Percentiles rank a stretch among this genome's conserved stretches.
phyloP scores from a whole-genome alignment of 306 rosid species.

The Malus domestica region DNA sequence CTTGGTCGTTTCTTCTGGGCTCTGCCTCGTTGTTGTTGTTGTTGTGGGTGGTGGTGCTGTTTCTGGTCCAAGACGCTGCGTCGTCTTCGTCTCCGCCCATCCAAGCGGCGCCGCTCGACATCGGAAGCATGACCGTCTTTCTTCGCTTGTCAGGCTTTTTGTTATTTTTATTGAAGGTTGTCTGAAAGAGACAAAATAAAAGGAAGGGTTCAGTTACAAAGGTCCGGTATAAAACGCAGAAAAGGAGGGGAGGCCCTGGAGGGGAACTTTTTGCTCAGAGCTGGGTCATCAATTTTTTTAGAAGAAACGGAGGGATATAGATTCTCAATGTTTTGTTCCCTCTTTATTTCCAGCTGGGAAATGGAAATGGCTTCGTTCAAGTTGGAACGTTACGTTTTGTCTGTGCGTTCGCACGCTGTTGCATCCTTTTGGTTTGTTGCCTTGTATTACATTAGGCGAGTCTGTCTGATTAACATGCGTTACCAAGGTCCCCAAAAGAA shows the following conservation, averaged over 20 bases:
- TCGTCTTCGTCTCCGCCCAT: constrained; percentile 37
- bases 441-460: too few relatives aligned
- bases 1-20: constrained; percentile 22
- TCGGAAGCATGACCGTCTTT: constrained; percentile 23
- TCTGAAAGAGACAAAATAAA: not conserved
- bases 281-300: not conserved
- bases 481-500: not conserved
- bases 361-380: not conserved
- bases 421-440: too few relatives aligned
- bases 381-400: not conserved
- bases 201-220: not conserved
- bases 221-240: not conserved
- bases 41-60: constrained; percentile 14
- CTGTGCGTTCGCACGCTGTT: too few relatives aligned
- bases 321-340: not conserved
- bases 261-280: not conserved
- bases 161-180: not conserved
- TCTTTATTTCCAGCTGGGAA: not conserved
- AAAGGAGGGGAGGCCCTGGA: not conserved
- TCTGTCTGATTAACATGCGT: not conserved
- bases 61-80: constrained; percentile 48
- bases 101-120: constrained; percentile 39
- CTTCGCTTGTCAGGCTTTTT: not conserved
- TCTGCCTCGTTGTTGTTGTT: constrained; percentile 26
- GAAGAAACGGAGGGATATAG: not conserved